These are phyloP conservation scores for Brassica rapa DNA, from an alignment of 345 rosid genomes.

Conservation along the genomic window DNA sequence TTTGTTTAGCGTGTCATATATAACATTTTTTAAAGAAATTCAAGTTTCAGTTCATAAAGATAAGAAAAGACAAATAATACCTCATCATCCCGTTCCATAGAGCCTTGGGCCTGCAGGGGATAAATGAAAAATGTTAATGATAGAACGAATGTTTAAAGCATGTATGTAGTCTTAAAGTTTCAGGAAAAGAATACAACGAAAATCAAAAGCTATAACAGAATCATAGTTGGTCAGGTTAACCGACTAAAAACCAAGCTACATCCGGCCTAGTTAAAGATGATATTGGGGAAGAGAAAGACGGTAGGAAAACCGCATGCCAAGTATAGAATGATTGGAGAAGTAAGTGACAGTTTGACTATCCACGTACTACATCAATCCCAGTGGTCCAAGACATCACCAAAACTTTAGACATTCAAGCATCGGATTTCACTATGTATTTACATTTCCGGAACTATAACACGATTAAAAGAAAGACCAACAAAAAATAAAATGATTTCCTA, in stretches of 20 bases:
- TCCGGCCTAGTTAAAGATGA: constrained; percentile 15
- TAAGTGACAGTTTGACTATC: neutral
- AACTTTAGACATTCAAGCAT: neutral
- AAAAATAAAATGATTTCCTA: neutral
- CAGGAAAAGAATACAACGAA: constrained; percentile 9
- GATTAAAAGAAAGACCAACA: neutral
- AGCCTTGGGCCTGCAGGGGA: constrained; percentile 66
- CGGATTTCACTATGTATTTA: constrained; percentile 13
- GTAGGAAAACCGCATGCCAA: neutral
- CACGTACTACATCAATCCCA: constrained; percentile 8
- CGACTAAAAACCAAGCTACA: constrained; percentile 10
- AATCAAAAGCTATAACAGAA: constrained; percentile 2
- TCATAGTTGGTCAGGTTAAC: constrained; percentile 5
- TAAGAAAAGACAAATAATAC: constrained; percentile 43
- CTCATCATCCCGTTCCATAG: constrained; percentile 94
- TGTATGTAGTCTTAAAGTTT: neutral
- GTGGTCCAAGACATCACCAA: neutral
- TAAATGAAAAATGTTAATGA: constrained; percentile 8
- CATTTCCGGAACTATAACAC: constrained; percentile 7
- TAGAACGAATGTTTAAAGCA: constrained; percentile 3
- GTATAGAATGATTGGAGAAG: constrained; percentile 14
- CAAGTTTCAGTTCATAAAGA: constrained; percentile 5
- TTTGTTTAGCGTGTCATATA: neutral
- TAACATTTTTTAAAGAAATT: neutral
- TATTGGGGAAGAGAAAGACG: constrained; percentile 4